Percentiles rank a stretch among this genome's conserved stretches.
phyloP scores from a whole-genome alignment of 805 yeast genomes.

The Torulaspora microellipsoides region DNA sequence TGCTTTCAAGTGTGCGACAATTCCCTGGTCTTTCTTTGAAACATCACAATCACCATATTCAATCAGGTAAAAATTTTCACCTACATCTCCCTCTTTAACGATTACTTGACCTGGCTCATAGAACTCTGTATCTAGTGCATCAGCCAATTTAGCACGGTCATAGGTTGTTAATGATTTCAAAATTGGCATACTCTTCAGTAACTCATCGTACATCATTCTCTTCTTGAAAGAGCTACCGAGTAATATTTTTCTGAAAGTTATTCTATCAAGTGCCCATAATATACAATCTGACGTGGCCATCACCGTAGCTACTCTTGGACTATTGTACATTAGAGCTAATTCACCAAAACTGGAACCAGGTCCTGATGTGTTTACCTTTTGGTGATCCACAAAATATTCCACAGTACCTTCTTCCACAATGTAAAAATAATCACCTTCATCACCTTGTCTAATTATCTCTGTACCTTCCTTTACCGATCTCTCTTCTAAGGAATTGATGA shows the following conservation, averaged over 20 bases:
- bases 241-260: conserved; percentile 86
- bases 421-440: conserved; percentile 90
- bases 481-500: conserved; percentile 79
- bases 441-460: conserved; percentile 82
- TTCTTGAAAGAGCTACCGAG: conserved; percentile 87
- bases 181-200: conserved; percentile 81
- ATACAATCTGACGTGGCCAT: conserved; percentile 63
- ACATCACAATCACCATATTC: conserved; percentile 84
- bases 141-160: conserved; percentile 89
- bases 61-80: conserved; percentile 68
- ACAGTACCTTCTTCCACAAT: conserved; percentile 82
- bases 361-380: conserved; percentile 67
- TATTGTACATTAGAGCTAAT: conserved; percentile 93
- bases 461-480: conserved; percentile 54
- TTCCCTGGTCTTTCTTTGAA: conserved; percentile 53
- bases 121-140: conserved; percentile 78
- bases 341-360: conserved; percentile 95
- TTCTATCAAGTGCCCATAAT: conserved; percentile 90
- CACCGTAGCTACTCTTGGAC: conserved; percentile 97
- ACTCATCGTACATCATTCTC: conserved; percentile 85
- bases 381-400: conserved; percentile 64
- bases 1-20: conserved; percentile 54
- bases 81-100: conserved; percentile 80
- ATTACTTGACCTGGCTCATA: conserved; percentile 69
- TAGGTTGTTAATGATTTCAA: conserved; percentile 66